Conservation (phyloP, 306 rosid genomes). For the Trifolium pratense region DNA sequence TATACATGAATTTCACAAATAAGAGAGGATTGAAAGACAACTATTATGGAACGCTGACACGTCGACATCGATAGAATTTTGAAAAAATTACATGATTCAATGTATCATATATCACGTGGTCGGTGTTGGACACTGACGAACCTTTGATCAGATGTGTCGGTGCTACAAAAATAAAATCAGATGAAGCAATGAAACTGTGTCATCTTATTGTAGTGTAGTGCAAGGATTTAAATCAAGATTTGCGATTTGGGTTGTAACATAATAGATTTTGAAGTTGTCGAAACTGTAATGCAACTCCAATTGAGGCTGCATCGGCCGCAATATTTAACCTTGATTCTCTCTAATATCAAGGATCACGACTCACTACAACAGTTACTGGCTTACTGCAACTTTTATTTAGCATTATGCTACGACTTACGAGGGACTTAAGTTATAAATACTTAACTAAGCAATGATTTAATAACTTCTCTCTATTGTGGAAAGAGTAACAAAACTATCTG, state of each 20-base stretch:
- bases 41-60: not conserved
- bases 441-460: not conserved
- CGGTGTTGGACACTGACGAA: too few species aligned
- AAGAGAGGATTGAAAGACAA: not conserved
- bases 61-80: not conserved
- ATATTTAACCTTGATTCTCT: not conserved
- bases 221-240: not conserved
- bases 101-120: too few species aligned
- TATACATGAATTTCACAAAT: not conserved
- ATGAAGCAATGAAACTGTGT: not conserved
- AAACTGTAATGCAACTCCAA: not conserved
- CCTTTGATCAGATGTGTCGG: too few species aligned
- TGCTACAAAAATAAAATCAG: not conserved
- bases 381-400: not conserved
- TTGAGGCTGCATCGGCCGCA: not conserved
- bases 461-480: not conserved
- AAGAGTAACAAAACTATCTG: not conserved
- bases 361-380: not conserved
- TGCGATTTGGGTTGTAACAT: not conserved
- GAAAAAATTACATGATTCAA: too few species aligned
- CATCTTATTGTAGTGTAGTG: slow-evolving; percentile 23
- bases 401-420: too few species aligned
- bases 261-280: not conserved
- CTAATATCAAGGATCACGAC: not conserved
- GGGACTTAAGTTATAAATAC: not conserved